A percentile compares a stretch with the other conserved stretches of the same genome.
Evolutionary conservation across 169 alveolate genomes (phyloP).

Genomic region (Plasmodium vivax): DNA sequence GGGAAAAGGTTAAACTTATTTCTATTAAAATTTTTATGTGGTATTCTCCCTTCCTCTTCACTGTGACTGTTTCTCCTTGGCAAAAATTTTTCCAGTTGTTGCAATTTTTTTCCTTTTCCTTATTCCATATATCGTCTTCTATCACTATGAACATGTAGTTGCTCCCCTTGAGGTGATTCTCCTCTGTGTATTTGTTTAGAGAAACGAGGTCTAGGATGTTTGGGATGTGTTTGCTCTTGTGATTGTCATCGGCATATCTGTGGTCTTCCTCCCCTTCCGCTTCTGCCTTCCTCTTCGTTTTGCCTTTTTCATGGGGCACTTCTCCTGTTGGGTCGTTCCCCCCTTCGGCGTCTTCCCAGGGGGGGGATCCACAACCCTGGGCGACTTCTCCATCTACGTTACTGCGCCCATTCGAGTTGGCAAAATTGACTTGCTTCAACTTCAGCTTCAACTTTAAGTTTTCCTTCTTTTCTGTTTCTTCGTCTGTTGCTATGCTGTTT

Average conservation of each 20-base stretch:
- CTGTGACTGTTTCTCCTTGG: not conserved
- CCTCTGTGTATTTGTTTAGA: slow-evolving; percentile 51
- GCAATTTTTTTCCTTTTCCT: slow-evolving; percentile 58
- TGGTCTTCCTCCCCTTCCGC: not conserved
- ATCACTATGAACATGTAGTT: slow-evolving; percentile 41
- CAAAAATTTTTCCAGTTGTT: slow-evolving; percentile 27
- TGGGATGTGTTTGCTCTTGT: not conserved
- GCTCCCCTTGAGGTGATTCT: slow-evolving; percentile 35
- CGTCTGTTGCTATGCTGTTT: not conserved
- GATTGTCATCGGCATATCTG: not conserved
- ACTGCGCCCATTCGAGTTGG: not conserved
- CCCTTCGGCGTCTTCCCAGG: not conserved
- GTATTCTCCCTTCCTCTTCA: slow-evolving; percentile 33
- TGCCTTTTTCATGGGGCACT: not conserved
- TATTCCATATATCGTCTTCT: slow-evolving; percentile 27
- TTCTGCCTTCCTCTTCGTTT: not conserved
- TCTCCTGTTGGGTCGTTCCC: not conserved
- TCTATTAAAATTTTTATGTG: slow-evolving; percentile 18
- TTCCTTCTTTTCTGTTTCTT: not conserved
- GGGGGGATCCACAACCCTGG: not conserved
- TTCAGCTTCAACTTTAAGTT: not conserved
- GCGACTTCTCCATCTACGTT: not conserved
- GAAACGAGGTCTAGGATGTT: slow-evolving; percentile 43
- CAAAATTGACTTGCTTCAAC: not conserved
- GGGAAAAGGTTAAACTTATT: slow-evolving; percentile 8